These are phyloP conservation scores for Zygoascus meyerae DNA, from an alignment of 1,139 yeast genomes.

Conservation along the genomic window DNA sequence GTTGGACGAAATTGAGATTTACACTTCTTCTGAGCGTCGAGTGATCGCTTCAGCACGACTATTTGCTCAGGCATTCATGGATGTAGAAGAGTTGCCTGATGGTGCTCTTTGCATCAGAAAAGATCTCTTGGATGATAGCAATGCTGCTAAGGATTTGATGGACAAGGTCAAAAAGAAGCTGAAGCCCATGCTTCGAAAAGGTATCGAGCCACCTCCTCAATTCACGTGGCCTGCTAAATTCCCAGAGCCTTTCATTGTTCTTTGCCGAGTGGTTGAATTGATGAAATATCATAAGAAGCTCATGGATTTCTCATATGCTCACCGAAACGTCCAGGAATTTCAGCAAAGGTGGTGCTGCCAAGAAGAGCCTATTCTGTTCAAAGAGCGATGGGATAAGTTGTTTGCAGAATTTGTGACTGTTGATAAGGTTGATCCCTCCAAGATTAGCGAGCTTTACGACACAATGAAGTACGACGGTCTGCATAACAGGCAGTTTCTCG, in stretches of 20 bases:
- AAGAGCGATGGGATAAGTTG: conserved; percentile 95
- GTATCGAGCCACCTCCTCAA: conserved; percentile 97
- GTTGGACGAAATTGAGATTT: conserved; percentile 76
- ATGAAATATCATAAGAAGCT: conserved; percentile 89
- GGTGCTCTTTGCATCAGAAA: conserved; percentile 79
- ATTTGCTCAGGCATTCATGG: conserved; percentile 77
- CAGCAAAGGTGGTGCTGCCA: conserved; percentile 94
- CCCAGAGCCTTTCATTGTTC: conserved; percentile 95
- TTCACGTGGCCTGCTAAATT: conserved; percentile 98
- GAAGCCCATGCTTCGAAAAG: conserved; percentile 89
- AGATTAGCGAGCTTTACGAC: conserved; percentile 92
- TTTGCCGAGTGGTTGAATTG: conserved; percentile 87
- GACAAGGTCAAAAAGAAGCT: conserved; percentile 95
- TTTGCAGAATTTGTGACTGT: conserved; percentile 89
- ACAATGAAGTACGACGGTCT: conserved; percentile 98
- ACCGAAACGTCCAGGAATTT: conserved; percentile 59
- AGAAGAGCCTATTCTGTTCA: conserved; percentile 84
- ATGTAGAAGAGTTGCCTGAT: conserved; percentile 63
- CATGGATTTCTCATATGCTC: conserved; percentile 73
- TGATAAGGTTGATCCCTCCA: conserved; percentile 96
- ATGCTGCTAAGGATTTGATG: conserved; percentile 97
- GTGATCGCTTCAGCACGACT: conserved; percentile 89
- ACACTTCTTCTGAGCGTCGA: conserved; percentile 89
- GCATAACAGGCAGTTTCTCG: conserved; percentile 86
- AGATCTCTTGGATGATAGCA: conserved; percentile 90